Evolutionary conservation across 2,329 filamentous ascomycete genomes (phyloP).

Genomic region (Nemania sp.): DNA sequence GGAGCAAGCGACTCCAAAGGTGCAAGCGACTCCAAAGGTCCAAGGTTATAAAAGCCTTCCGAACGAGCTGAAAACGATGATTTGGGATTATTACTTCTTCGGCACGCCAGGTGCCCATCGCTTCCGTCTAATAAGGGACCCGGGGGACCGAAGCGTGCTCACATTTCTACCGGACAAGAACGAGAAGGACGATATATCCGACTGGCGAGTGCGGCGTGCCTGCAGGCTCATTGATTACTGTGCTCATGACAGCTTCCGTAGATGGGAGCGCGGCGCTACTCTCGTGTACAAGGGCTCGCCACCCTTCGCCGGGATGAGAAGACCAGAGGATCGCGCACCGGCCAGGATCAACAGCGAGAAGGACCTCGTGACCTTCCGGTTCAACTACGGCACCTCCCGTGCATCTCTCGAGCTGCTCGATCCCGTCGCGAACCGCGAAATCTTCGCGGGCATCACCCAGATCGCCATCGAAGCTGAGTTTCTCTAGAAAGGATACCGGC

Average conservation of each 20-base stretch:
- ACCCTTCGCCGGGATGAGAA: not conserved
- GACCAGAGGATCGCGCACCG: constrained; percentile 1
- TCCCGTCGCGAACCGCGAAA: accelerated
- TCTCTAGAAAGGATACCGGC: not conserved
- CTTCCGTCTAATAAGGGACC: constrained; percentile 20
- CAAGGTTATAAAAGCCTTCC: constrained; percentile 25
- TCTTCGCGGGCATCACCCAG: constrained; percentile 19
- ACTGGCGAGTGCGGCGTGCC: constrained; percentile 23
- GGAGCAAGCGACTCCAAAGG: no score
- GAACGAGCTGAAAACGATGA: constrained; percentile 30
- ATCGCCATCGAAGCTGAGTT: constrained; percentile 15
- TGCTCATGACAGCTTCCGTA: not conserved
- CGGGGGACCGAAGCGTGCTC: not conserved
- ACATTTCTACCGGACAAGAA: not conserved
- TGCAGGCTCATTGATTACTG: not conserved
- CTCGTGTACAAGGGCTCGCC: not conserved
- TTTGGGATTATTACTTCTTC: constrained; percentile 25
- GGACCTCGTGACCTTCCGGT: constrained; percentile 25
- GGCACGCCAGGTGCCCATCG: constrained; percentile 25
- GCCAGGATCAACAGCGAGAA: not conserved
- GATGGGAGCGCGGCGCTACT: not conserved
- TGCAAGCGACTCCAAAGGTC: no score
- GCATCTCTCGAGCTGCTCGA: not conserved
- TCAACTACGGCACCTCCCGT: not conserved
- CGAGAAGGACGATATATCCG: constrained; percentile 17